Evolutionary conservation across 148 eudicot genomes (phyloP), one percentile per base, ranked within the genome.

Genomic region (Chenopodium suecicum): DNA sequence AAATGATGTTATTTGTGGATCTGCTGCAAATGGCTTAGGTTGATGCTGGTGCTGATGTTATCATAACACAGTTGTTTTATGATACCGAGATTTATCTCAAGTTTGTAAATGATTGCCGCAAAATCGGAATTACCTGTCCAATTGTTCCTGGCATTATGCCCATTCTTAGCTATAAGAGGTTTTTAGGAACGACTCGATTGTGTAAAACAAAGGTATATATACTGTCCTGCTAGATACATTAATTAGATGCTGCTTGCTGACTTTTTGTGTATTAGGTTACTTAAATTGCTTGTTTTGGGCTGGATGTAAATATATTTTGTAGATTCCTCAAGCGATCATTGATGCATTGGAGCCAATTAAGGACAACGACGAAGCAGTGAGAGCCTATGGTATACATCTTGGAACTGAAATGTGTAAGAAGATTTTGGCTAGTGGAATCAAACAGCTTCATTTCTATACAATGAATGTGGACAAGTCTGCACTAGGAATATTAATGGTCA

Each of bases 381-480:
- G 85, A 87, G 94, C 94, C 46, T 96, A 92, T 77, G 99, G 99
- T 50, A 83, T 96, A 88, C 98, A 96, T 91, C 94, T 91, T 50
- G 99, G 93, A 86, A 96, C 99, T 74, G 99, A 96, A 85, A 94
- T 96, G 99, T 96, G 99, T 95, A 96, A 91, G 93, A 96, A 92
- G 89, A 94, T 96, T 85, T 34, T 96, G 84, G 95, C 98, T 34
- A 85, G 78, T 78, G 99, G 98, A 77, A 96, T 94, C 62, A 93
- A 86, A 82, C 90, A 91, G 70, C 58, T 96, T 78, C 99, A 96
- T 86, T 89, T 96, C 13, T 96, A 96, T 83, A 96, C 99, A 20
- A 80, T 94, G 78, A 96, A 96, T 84, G 94, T 96, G 99, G 99
- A 96, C 84, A 96, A 96, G 82, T 92, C 99, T 84, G 99, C 99